These are phyloP conservation scores for Hymenoscyphus salicellus DNA, from an alignment of 2,329 filamentous ascomycete species.

Conservation along the genomic window DNA sequence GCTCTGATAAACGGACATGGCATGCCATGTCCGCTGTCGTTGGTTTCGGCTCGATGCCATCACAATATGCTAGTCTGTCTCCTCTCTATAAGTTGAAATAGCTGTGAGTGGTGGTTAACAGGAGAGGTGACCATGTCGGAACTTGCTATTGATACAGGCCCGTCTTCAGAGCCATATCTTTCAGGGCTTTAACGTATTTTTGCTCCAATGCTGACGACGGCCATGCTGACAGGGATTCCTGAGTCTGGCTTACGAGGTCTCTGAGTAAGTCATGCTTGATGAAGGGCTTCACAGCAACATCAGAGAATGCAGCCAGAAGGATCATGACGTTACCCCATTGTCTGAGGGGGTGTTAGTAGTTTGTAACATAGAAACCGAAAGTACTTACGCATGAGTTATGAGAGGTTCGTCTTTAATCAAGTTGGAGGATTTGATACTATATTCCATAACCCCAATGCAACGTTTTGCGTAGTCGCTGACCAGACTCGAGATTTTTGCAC, in stretches of 20 bases:
- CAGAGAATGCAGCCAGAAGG: not conserved
- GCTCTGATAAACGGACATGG: not conserved
- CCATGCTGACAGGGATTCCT: not conserved
- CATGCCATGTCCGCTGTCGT: not conserved
- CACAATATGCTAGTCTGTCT: not conserved
- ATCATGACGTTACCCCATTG: not conserved
- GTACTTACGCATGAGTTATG: slow-evolving; percentile 1
- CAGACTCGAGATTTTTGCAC: not conserved
- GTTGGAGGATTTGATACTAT: not conserved
- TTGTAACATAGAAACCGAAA: not conserved
- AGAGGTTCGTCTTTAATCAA: not conserved
- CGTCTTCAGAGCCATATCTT: not conserved
- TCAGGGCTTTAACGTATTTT: not conserved
- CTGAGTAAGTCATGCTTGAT: not conserved
- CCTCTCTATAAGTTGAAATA: not conserved
- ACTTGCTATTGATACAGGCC: not conserved
- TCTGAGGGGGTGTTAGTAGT: not conserved
- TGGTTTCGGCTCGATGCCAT: not conserved
- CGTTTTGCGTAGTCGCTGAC: not conserved
- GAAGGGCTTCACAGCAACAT: not conserved
- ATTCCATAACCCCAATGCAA: not conserved
- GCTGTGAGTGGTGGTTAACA: not conserved
- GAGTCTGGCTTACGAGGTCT: not conserved
- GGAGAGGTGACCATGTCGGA: not conserved
- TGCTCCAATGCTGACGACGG: not conserved